A percentile compares a stretch with the other conserved stretches of the same genome.
Conservation (phyloP, 495 filamentous ascomycete species). For the Penicillium maclennaniae region DNA sequence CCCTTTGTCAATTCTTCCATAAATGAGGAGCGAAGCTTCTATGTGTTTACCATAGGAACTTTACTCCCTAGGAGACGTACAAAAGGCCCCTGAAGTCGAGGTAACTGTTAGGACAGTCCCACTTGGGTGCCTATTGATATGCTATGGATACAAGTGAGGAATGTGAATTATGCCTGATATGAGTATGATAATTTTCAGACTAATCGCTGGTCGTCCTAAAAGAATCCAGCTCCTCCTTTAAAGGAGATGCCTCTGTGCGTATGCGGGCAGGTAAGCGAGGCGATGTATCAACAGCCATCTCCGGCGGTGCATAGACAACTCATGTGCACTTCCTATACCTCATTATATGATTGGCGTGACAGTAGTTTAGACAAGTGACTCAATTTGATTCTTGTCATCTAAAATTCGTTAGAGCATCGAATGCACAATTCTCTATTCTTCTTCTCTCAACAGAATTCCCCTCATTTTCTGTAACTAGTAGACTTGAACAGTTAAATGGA, state of each 20-base stretch:
- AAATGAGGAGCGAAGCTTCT: too few relatives aligned
- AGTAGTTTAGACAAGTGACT: too few relatives aligned
- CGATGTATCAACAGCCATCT: conserved; percentile 5
- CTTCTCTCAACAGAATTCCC: too few relatives aligned
- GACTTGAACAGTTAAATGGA: too few relatives aligned
- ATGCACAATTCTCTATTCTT: too few relatives aligned
- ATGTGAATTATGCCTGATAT: conserved; percentile 6
- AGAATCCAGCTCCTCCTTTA: conserved; percentile 4
- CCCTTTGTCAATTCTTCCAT: too few relatives aligned
- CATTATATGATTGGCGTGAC: conserved; percentile 5
- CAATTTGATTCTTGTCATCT: too few relatives aligned
- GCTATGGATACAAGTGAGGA: conserved; percentile 5
- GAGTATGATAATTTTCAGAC: conserved; percentile 7
- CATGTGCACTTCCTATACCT: conserved; percentile 1
- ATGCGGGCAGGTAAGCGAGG: conserved; percentile 1
- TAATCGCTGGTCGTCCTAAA: conserved; percentile 7
- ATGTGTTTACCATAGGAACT: too few relatives aligned
- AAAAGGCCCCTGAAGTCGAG: too few relatives aligned
- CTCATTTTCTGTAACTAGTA: too few relatives aligned
- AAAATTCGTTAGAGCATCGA: too few relatives aligned
- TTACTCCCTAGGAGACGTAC: too few relatives aligned
- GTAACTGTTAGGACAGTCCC: not conserved
- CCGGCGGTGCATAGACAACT: conserved; percentile 4
- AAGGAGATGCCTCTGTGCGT: conserved; percentile 1
- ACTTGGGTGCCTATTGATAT: not conserved